These are phyloP conservation scores for Cardiospermum halicacabum DNA, from an alignment of 345 rosid genomes.

Conservation along the genomic window DNA sequence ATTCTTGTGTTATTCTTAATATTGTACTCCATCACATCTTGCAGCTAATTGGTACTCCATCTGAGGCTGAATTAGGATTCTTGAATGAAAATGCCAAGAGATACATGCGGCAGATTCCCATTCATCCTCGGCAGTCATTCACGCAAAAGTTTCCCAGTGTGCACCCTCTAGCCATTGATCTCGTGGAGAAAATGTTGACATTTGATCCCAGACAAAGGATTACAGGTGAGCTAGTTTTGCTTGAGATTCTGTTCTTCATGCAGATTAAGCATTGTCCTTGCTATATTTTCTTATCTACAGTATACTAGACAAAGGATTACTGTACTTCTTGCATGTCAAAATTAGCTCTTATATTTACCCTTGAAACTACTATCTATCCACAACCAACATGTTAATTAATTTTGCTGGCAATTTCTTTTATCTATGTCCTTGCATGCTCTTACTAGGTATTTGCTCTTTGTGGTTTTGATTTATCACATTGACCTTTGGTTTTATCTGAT, in stretches of 20 bases:
- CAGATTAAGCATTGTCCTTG: background rate
- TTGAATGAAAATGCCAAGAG: slow-evolving; percentile 78
- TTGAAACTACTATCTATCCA: background rate
- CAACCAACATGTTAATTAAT: background rate
- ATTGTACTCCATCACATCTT: slow-evolving; percentile 13
- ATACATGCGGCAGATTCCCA: slow-evolving; percentile 61
- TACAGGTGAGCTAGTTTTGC: slow-evolving; percentile 47
- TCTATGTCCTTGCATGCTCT: background rate
- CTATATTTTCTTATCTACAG: too few relatives aligned
- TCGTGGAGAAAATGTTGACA: slow-evolving; percentile 79
- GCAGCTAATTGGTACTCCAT: slow-evolving; percentile 85
- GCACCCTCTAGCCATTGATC: slow-evolving; percentile 69
- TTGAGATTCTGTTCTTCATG: background rate
- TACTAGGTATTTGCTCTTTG: background rate
- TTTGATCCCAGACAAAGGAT: slow-evolving; percentile 83
- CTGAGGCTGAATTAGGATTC: slow-evolving; percentile 71
- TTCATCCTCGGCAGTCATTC: slow-evolving; percentile 59
- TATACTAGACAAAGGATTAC: too few relatives aligned
- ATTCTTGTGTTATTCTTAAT: slow-evolving; percentile 6
- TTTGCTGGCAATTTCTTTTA: background rate
- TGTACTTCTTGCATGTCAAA: too few relatives aligned
- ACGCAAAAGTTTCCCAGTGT: slow-evolving; percentile 65
- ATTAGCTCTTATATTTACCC: background rate
- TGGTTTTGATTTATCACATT: background rate
- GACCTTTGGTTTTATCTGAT: background rate